Conservation (phyloP, 805 yeast species). For the Kodamaea neixiangensis region DNA sequence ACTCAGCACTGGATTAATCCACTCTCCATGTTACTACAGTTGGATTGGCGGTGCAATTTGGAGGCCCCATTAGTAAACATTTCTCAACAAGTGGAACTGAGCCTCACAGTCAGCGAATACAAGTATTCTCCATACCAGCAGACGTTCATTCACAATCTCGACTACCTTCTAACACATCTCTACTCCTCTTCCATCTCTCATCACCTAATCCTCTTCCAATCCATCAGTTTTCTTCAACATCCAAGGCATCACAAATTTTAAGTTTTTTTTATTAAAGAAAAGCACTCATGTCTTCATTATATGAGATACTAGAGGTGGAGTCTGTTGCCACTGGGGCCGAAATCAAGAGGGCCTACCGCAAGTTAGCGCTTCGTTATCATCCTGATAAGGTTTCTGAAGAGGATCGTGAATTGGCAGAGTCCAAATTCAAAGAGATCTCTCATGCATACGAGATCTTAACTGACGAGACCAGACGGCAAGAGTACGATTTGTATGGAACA, state of each 20-base stretch:
- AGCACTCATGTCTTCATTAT: constrained; percentile 28
- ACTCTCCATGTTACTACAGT: too few relatives aligned
- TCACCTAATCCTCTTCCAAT: not conserved
- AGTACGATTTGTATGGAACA: constrained; percentile 61
- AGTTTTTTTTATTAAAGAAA: not conserved
- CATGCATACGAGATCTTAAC: constrained; percentile 83
- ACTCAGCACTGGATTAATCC: too few relatives aligned
- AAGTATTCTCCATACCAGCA: not conserved
- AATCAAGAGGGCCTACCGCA: constrained; percentile 82
- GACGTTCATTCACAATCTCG: not conserved
- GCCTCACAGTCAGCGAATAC: not conserved
- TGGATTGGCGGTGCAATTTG: too few relatives aligned
- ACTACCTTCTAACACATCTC: not conserved
- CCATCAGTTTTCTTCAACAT: not conserved
- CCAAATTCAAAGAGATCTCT: constrained; percentile 76
- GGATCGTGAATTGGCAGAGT: constrained; percentile 66
- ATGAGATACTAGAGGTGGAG: constrained; percentile 71
- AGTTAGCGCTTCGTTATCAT: constrained; percentile 78
- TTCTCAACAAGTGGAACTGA: too few relatives aligned
- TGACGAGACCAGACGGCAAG: constrained; percentile 62
- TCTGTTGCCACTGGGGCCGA: constrained; percentile 66
- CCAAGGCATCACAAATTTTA: not conserved
- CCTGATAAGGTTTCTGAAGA: constrained; percentile 84
- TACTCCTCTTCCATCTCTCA: constrained; percentile 8
- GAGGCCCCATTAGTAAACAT: too few relatives aligned